Evolutionary conservation across 768 basidiomycete species (phyloP).

Genomic region (Pulveroboletus sp.): DNA sequence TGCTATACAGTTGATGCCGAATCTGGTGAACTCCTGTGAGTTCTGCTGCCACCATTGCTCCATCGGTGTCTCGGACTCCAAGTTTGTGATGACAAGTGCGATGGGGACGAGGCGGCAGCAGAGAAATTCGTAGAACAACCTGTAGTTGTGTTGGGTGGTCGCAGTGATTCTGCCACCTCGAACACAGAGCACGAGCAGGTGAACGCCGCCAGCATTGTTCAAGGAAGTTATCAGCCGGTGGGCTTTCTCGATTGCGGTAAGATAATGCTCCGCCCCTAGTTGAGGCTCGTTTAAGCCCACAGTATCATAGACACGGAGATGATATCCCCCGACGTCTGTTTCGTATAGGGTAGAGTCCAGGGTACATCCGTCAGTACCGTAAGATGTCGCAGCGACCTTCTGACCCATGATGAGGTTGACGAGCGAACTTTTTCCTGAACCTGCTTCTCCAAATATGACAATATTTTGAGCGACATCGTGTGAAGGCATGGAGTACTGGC

Average conservation of each 20-base stretch:
- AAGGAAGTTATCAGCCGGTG: slow-evolving; percentile 30
- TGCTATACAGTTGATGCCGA: slow-evolving; percentile 19
- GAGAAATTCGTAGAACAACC: slow-evolving; percentile 35
- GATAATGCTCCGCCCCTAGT: slow-evolving; percentile 19
- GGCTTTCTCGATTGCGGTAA: slow-evolving; percentile 27
- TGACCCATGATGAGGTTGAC: slow-evolving; percentile 38
- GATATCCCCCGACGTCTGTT: slow-evolving; percentile 10
- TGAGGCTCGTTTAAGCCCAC: slow-evolving; percentile 29
- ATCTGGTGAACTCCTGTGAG: slow-evolving; percentile 18
- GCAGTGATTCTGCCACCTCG: slow-evolving; percentile 35
- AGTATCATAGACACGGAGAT: slow-evolving; percentile 29
- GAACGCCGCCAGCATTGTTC: slow-evolving; percentile 28
- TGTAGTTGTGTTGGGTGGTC: slow-evolving; percentile 34
- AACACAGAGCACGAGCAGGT: slow-evolving; percentile 37
- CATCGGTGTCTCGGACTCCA: slow-evolving; percentile 33
- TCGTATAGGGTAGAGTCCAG: slow-evolving; percentile 25
- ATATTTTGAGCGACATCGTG: slow-evolving; percentile 21
- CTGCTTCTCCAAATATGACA: slow-evolving; percentile 31
- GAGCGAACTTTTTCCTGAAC: slow-evolving; percentile 40
- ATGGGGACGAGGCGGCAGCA: slow-evolving; percentile 36
- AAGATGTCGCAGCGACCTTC: slow-evolving; percentile 29
- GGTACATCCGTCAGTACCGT: slow-evolving; percentile 34
- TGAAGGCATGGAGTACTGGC: slow-evolving; percentile 14
- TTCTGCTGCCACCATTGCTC: slow-evolving; percentile 34
- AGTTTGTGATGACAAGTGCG: slow-evolving; percentile 36